A percentile compares a stretch with the other conserved stretches of the same genome.
Evolutionary conservation across 2,329 filamentous ascomycete genomes (phyloP).

Genomic region (Penicillium italicum): DNA sequence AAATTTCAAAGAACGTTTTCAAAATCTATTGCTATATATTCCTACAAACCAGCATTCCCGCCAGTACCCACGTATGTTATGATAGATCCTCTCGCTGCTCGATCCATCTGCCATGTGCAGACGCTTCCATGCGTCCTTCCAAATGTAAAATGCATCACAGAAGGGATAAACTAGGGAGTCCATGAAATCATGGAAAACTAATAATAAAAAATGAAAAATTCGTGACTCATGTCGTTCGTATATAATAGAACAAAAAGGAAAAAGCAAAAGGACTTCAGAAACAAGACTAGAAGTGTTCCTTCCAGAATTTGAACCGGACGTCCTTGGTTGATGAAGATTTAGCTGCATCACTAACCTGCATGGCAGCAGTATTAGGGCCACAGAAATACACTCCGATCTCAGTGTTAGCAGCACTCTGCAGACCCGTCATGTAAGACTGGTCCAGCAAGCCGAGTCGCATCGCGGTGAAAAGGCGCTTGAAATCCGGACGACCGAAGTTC

Average conservation of each 20-base stretch:
- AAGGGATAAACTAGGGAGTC: background rate
- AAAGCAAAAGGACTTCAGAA: background rate
- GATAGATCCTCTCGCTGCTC: background rate
- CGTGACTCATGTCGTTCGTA: conserved; percentile 24
- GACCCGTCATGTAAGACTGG: conserved; percentile 76
- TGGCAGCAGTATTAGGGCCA: conserved; percentile 74
- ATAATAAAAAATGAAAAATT: conserved; percentile 14
- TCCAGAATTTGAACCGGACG: conserved; percentile 97
- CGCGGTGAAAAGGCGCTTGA: conserved; percentile 69
- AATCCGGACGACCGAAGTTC: conserved; percentile 93
- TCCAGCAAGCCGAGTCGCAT: conserved; percentile 88
- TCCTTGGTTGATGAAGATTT: conserved; percentile 68
- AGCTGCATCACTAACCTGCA: conserved; percentile 79
- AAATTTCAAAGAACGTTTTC: background rate
- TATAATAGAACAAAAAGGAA: conserved; percentile 3
- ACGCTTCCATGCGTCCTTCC: background rate
- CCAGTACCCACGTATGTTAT: background rate
- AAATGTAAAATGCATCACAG: conserved; percentile 4
- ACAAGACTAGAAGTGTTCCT: conserved; percentile 66
- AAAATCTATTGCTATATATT: conserved; percentile 3
- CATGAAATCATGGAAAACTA: conserved; percentile 2
- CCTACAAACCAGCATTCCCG: background rate
- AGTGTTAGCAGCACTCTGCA: conserved; percentile 72
- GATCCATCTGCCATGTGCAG: background rate
- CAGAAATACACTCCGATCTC: conserved; percentile 98